Evolutionary conservation across 2,329 filamentous ascomycete species (phyloP).

Genomic region (Cladosporium sphaerospermum): DNA sequence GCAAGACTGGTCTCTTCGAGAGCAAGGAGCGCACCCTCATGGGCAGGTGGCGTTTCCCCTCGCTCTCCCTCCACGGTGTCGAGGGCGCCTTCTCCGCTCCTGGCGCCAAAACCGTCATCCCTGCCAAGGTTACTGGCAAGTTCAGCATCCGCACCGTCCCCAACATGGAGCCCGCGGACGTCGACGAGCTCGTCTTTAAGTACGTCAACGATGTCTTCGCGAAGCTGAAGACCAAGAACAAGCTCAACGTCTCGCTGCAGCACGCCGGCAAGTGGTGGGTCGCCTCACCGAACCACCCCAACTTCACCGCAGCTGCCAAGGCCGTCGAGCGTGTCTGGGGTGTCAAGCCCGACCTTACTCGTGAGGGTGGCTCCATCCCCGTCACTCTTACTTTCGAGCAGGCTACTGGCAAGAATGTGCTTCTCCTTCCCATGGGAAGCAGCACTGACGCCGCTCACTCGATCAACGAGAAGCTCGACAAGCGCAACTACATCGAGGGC

Average conservation of each 20-base stretch:
- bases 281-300: conserved; percentile 96
- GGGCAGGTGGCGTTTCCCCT: conserved; percentile 93
- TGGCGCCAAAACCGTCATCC: conserved; percentile 97
- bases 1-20: conserved; percentile 75
- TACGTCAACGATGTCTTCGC: conserved; percentile 79
- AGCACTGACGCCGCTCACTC: conserved; percentile 95
- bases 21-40: conserved; percentile 91
- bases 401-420: conserved; percentile 94
- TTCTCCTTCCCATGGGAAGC: conserved; percentile 93
- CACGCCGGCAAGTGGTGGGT: conserved; percentile 99
- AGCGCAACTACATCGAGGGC: conserved; percentile 95
- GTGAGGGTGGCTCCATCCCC: conserved; percentile 94
- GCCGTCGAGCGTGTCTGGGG: conserved; percentile 95
- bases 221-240: conserved; percentile 89
- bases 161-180: conserved; percentile 89
- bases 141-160: conserved; percentile 97
- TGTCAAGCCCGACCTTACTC: conserved; percentile 87
- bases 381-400: conserved; percentile 96
- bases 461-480: conserved; percentile 97
- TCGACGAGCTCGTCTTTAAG: conserved; percentile 78
- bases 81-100: conserved; percentile 92
- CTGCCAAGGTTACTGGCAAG: conserved; percentile 95
- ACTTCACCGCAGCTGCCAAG: conserved; percentile 90
- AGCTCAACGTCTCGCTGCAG: conserved; percentile 69
- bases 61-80: conserved; percentile 86